These are phyloP conservation scores for Colletotrichum sp. DNA, from an alignment of 2,329 filamentous ascomycete species.

Conservation along the genomic window DNA sequence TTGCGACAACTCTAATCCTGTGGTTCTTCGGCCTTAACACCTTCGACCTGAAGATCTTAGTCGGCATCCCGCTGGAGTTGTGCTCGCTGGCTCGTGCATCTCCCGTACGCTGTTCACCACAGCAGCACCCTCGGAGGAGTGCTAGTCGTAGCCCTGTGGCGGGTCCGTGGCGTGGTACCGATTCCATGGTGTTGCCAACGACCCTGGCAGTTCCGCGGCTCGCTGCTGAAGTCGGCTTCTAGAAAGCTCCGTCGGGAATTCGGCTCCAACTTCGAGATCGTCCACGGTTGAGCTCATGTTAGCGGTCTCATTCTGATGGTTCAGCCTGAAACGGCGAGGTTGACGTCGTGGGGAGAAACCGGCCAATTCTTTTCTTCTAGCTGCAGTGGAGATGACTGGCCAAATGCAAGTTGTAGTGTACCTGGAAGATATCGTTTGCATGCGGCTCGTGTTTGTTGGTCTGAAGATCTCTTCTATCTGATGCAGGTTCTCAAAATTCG, in stretches of 20 bases:
- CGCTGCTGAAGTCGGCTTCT: neutral
- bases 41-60: neutral
- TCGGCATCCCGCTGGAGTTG: neutral
- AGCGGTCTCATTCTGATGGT: neutral
- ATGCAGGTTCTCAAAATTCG: neutral
- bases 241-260: too few relatives aligned
- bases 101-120: neutral
- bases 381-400: neutral
- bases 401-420: neutral
- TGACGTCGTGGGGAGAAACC: neutral
- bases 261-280: neutral
- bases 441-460: neutral
- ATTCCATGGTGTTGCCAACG: neutral
- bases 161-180: too few relatives aligned
- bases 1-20: neutral
- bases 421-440: accelerated
- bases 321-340: neutral
- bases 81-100: neutral
- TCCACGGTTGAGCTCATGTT: neutral
- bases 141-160: too few relatives aligned
- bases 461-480: neutral
- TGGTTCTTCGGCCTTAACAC: neutral
- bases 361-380: neutral
- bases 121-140: neutral
- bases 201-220: neutral